These are phyloP conservation scores for Colletotrichum sansevieriae DNA, from an alignment of 2,329 filamentous ascomycete species.

Conservation along the genomic window DNA sequence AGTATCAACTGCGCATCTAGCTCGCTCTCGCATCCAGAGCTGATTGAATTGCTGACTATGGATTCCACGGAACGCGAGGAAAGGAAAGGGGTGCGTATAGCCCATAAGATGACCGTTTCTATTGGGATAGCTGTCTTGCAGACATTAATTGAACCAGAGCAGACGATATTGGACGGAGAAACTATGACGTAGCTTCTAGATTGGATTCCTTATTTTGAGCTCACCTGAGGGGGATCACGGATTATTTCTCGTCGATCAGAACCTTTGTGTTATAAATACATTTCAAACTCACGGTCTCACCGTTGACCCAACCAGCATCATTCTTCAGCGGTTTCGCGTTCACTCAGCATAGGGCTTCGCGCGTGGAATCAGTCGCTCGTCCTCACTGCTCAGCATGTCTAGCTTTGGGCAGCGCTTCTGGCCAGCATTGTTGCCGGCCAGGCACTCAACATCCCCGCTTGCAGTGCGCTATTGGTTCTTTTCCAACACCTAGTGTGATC, in stretches of 20 bases:
- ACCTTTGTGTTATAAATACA: not conserved
- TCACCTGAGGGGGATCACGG: not conserved
- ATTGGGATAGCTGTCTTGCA: not conserved
- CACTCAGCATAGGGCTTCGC: not conserved
- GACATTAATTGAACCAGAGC: not conserved
- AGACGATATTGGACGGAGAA: not conserved
- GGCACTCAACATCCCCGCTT: conserved; percentile 41
- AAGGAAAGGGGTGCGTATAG: not conserved
- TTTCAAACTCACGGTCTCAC: too few relatives aligned
- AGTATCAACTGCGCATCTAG: not conserved
- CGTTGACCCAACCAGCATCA: too few relatives aligned
- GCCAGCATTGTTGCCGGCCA: conserved; percentile 29
- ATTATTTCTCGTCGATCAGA: too few relatives aligned
- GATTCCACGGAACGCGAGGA: conserved; percentile 8
- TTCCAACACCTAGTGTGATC: conserved; percentile 38
- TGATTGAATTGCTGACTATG: not conserved
- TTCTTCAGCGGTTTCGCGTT: not conserved
- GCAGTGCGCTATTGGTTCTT: conserved; percentile 39
- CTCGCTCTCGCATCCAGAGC: not conserved
- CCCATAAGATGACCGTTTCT: not conserved
- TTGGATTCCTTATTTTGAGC: not conserved
- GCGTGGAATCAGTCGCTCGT: not conserved
- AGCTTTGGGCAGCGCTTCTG: not conserved
- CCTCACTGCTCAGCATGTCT: not conserved
- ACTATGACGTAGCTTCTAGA: not conserved